These are phyloP conservation scores for Fusarium armeniacum DNA, from an alignment of 2,329 filamentous ascomycete species.

Conservation along the genomic window DNA sequence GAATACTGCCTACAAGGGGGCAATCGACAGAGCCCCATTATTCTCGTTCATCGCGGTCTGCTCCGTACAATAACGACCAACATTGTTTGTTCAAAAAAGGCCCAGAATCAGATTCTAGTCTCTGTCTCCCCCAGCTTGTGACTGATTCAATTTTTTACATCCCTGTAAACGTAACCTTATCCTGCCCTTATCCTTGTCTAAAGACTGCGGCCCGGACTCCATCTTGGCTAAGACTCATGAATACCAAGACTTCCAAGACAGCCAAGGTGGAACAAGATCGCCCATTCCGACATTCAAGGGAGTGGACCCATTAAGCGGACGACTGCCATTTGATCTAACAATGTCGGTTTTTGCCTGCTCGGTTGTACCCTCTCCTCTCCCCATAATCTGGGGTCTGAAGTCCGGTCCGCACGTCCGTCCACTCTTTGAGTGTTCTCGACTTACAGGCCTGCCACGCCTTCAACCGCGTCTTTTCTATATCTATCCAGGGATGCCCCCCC, in stretches of 20 bases:
- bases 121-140: conserved; percentile 26
- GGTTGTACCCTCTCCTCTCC: conserved; percentile 10
- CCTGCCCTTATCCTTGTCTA: not conserved
- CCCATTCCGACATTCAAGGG: conserved; percentile 26
- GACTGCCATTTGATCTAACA: conserved; percentile 13
- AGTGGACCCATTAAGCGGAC: conserved; percentile 14
- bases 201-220: conserved; percentile 21
- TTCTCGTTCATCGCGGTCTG: conserved; percentile 12
- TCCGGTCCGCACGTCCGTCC: conserved; percentile 31
- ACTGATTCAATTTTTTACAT: conserved; percentile 5
- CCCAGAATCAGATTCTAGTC: conserved; percentile 2
- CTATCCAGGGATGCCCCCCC: conserved; percentile 13
- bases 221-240: conserved; percentile 27
- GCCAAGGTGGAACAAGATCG: conserved; percentile 36
- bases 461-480: conserved; percentile 28
- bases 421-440: conserved; percentile 3
- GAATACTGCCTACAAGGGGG: conserved; percentile 10
- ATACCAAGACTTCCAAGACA: conserved; percentile 35
- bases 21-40: conserved; percentile 24
- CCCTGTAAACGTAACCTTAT: conserved; percentile 6
- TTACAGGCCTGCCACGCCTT: conserved; percentile 13
- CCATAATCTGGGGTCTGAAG: conserved; percentile 31
- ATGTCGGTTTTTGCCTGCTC: conserved; percentile 24
- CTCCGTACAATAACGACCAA: conserved; percentile 15
- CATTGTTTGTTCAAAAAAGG: conserved; percentile 13